phyloP scores from a whole-genome alignment of 2,329 filamentous ascomycete species.

The Monosporascus cannonballus region DNA sequence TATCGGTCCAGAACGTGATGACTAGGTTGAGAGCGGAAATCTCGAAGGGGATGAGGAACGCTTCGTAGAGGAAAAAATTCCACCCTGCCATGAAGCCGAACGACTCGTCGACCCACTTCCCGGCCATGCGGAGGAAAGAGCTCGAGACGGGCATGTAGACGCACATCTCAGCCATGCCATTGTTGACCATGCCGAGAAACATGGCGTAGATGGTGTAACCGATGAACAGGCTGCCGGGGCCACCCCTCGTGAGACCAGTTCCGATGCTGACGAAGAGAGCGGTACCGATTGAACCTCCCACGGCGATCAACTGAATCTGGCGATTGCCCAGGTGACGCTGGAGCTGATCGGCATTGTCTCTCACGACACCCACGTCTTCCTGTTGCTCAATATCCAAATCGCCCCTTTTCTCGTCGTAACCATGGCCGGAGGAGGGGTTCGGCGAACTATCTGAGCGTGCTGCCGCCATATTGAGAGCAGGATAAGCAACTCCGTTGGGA shows the following conservation, averaged over 20 bases:
- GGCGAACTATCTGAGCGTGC: constrained; percentile 10
- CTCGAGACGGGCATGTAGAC: constrained; percentile 57
- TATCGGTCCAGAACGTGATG: constrained; percentile 39
- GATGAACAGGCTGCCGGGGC: constrained; percentile 49
- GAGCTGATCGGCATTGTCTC: constrained; percentile 22
- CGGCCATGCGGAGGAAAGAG: constrained; percentile 58
- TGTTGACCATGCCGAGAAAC: constrained; percentile 57
- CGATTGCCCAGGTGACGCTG: constrained; percentile 37
- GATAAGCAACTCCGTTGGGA: constrained; percentile 22
- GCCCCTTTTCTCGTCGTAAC: constrained; percentile 14
- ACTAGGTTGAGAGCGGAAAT: constrained; percentile 35
- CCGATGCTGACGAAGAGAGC: constrained; percentile 59
- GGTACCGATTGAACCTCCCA: constrained; percentile 52
- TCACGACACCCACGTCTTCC: constrained; percentile 10
- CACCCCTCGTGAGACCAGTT: constrained; percentile 42
- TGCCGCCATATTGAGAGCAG: constrained; percentile 22
- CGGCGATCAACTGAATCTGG: constrained; percentile 52
- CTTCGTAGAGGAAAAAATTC: constrained; percentile 38
- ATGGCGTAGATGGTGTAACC: constrained; percentile 49
- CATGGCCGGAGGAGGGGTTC: background rate
- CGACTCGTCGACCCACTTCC: constrained; percentile 61
- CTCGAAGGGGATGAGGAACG: constrained; percentile 34
- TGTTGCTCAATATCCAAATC: constrained; percentile 8
- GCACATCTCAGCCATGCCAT: constrained; percentile 60
- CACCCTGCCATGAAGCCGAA: constrained; percentile 49